Base-by-base conservation (phyloP, 495 filamentous ascomycete genomes). In the Penicillium psychrofluorescens region DNA sequence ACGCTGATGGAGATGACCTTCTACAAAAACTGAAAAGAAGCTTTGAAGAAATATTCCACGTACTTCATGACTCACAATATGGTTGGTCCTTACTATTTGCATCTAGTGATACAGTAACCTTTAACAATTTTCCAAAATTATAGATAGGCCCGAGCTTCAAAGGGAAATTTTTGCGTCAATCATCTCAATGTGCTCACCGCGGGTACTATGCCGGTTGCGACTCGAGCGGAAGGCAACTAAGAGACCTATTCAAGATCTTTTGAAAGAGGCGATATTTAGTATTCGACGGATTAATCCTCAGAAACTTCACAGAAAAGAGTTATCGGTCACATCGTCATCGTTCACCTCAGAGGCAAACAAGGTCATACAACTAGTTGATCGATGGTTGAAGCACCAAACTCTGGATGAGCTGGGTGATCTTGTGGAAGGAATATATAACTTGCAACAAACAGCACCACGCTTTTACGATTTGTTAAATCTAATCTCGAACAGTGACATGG, bases 1-100 rank as follows among this genome's bases (percentile, higher is more conserved):
- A 44, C 14, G 12, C 30, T 7, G 46, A 54, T 41, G 46, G 51
- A 38, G 13, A 54, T 47, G 46, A 14, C 16, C 4, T 54, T 2
- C 40, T 49, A 11, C 46, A 41, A 46, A 22, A 13, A 0, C 27
- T 54, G 35, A 46, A 54, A 49, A 28, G 0, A 27, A 13, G 31
- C 3, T 43, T 54, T 32, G 46, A 54, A 29, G 4, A 46, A 11
- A 38, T 54, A 8, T 49, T 49, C 16, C 1, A 49, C 0, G 13
- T 49, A 36, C 51, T 54, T 37, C 42, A 30, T 7, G 28, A 37
- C 10, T 36, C 50, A 14, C 8, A 29, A 38, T 48, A 48, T 42
- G 41, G 49, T 48, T 38, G 1, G 49, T 44, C 29, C 39, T 46
- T 11, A 4, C 9, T 14, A 28, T 35, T 46, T 29, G 27, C 13